Conservation (phyloP, 2,329 filamentous ascomycete genomes). For the Colletotrichum eremochloae region DNA sequence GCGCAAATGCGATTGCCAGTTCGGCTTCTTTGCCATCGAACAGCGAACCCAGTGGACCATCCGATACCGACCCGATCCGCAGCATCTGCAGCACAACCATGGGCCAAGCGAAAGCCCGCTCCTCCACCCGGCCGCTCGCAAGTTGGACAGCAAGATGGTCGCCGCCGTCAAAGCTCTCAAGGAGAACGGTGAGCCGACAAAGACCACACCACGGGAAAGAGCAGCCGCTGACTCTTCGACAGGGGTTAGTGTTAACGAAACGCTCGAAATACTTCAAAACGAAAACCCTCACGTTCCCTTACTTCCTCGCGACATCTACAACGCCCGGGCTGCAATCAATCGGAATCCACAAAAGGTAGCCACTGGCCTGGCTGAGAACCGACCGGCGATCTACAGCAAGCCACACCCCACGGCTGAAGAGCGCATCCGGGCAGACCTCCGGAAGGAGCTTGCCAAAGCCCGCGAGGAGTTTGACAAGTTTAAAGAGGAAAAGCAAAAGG, state of each 20-base stretch:
- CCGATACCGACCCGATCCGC: conserved; percentile 71
- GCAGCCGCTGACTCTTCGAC: conserved; percentile 51
- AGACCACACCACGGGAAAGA: conserved; percentile 34
- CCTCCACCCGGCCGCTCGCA: conserved; percentile 75
- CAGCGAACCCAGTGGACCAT: conserved; percentile 77
- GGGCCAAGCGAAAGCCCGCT: conserved; percentile 75
- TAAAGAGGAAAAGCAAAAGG: conserved; percentile 68
- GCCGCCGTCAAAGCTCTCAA: conserved; percentile 76
- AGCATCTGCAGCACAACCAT: conserved; percentile 73
- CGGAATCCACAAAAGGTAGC: conserved; percentile 74
- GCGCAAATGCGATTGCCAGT: conserved; percentile 77
- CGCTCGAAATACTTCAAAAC: conserved; percentile 74
- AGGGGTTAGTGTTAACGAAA: conserved; percentile 76
- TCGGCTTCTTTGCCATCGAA: conserved; percentile 78
- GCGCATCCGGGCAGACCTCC: conserved; percentile 72
- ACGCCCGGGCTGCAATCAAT: conserved; percentile 75
- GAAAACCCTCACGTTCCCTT: conserved; percentile 75
- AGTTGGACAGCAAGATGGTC: conserved; percentile 76
- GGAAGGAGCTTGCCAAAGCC: conserved; percentile 70
- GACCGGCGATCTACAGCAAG: conserved; percentile 76
- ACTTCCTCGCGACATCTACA: conserved; percentile 76
- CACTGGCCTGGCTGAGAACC: conserved; percentile 70
- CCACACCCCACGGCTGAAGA: conserved; percentile 74
- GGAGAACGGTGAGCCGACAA: conserved; percentile 68
- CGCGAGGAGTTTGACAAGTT: conserved; percentile 69